Base-by-base conservation (phyloP, 768 basidiomycete genomes). In the Serendipita sp. region DNA sequence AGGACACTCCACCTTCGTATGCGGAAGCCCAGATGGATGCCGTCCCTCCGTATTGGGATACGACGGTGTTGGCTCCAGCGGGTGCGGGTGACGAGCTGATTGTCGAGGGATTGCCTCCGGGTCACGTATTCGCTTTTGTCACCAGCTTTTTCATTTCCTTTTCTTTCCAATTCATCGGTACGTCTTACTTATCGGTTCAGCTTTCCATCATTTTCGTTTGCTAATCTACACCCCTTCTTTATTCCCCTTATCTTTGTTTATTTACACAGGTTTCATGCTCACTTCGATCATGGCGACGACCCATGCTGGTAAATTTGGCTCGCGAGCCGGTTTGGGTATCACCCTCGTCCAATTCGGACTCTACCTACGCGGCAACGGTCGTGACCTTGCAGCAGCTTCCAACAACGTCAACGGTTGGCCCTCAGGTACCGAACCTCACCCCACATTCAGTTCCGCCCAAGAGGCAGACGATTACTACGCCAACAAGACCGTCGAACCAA, bases 41-140 rank as follows among this genome's bases (percentile, higher is more conserved):
- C 0, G 93, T 89, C 0, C 96, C 96, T 0, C 82, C 91, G 0
- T 99, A 99, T 74, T 97, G 92, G 90, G 95, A 99, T 72, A 97
- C 90, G 0, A 93, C 91, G 0, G 83, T 97, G 7, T 89, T 94
- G 67, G 85, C 93, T 0, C 91, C 91, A 0, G 85, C 82, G 67
- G 63, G 65, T 2, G 74, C 83, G 15, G 80, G 82, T 67, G 86
- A 91, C 44, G 86, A 93, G 71, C 86, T 97, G 79, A 82, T 96
- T 73, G 86, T 99, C 68, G 94, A 95, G 66, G 88, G 93, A 65
- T 84, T 98, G 46, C 91, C 93, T 0, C 83, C 90, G 0, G 93
- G 93, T 62, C 82, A 85, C 10, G 70, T 93, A 36, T 94, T 95
- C 74, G 73, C 84, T n/a, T 94, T 92, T 75, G 70, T 83, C 67